A percentile compares a stretch with the other conserved stretches of the same genome.
Evolutionary conservation across 2,329 filamentous ascomycete species (phyloP).

Genomic region (Ophiosphaerella herpotricha): DNA sequence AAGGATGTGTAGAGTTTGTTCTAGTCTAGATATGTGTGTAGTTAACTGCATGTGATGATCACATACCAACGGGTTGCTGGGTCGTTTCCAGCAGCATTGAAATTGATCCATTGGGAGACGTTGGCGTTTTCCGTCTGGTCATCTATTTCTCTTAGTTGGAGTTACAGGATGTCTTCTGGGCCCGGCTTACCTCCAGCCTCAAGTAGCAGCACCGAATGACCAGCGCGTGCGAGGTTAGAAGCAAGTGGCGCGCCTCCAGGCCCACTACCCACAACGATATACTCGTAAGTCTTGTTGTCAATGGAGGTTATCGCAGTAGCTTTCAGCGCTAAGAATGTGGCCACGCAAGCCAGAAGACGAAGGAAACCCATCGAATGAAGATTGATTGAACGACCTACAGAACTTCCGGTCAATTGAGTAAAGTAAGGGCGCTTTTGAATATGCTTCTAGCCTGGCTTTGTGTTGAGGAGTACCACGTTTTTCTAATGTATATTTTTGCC

Average conservation of each 20-base stretch:
- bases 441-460: neutral
- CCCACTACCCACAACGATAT: constrained; percentile 59
- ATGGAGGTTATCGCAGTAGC: constrained; percentile 9
- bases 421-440: neutral
- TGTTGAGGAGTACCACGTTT: neutral
- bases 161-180: neutral
- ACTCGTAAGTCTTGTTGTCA: constrained; percentile 56
- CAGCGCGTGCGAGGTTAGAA: constrained; percentile 45
- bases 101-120: constrained; percentile 55
- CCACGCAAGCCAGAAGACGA: constrained; percentile 8
- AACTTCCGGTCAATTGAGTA: neutral
- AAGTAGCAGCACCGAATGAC: constrained; percentile 61
- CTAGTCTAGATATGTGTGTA: too few relatives aligned
- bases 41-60: neutral
- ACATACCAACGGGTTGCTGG: constrained; percentile 52
- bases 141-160: constrained; percentile 32
- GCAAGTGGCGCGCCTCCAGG: constrained; percentile 22
- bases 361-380: constrained; percentile 19
- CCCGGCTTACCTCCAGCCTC: constrained; percentile 48
- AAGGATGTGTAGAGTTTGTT: too few relatives aligned
- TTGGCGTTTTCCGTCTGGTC: constrained; percentile 57
- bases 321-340: constrained; percentile 5
- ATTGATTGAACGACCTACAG: constrained; percentile 2
- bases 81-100: constrained; percentile 61
- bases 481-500: constrained; percentile 1